Percentiles rank a stretch among this genome's conserved stretches.
Conservation (phyloP, 371 early-diverging fungal genomes). For the Blastocladiella emersonii region DNA sequence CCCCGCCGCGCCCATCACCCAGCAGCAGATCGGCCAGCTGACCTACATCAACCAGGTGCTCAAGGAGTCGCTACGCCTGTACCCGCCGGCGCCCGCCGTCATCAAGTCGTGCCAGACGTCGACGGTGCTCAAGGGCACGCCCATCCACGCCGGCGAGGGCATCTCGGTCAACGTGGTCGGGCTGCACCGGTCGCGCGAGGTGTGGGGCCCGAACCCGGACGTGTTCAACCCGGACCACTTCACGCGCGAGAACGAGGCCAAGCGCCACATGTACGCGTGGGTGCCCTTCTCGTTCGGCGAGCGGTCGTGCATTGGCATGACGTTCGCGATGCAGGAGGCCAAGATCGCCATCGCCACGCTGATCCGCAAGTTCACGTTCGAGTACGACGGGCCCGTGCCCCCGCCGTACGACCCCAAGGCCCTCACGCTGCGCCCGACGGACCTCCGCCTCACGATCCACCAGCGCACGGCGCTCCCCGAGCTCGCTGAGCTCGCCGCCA, state of each 20-base stretch:
- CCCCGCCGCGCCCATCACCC: slow-evolving; percentile 1
- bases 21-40: slow-evolving; percentile 11
- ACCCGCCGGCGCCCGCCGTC: slow-evolving; percentile 14
- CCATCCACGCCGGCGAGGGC: neutral
- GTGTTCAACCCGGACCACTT: slow-evolving; percentile 20
- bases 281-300: slow-evolving; percentile 16
- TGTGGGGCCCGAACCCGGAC: slow-evolving; percentile 12
- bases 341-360: slow-evolving; percentile 15
- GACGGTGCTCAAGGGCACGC: slow-evolving; percentile 4
- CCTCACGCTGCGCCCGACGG: neutral
- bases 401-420: neutral
- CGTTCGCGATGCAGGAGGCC: slow-evolving; percentile 17
- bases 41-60: slow-evolving; percentile 11
- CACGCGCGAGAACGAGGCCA: slow-evolving; percentile 12
- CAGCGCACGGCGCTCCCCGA: neutral
- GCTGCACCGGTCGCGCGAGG: slow-evolving; percentile 15
- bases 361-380: neutral
- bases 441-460: neutral
- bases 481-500: too few species aligned
- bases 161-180: slow-evolving; percentile 4
- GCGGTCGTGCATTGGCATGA: slow-evolving; percentile 17
- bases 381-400: neutral
- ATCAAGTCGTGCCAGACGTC: slow-evolving; percentile 11
- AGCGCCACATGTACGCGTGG: slow-evolving; percentile 15
- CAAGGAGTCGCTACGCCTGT: slow-evolving; percentile 19